Evolutionary conservation across 768 basidiomycete genomes (phyloP).

Genomic region (Leccinum broughii): DNA sequence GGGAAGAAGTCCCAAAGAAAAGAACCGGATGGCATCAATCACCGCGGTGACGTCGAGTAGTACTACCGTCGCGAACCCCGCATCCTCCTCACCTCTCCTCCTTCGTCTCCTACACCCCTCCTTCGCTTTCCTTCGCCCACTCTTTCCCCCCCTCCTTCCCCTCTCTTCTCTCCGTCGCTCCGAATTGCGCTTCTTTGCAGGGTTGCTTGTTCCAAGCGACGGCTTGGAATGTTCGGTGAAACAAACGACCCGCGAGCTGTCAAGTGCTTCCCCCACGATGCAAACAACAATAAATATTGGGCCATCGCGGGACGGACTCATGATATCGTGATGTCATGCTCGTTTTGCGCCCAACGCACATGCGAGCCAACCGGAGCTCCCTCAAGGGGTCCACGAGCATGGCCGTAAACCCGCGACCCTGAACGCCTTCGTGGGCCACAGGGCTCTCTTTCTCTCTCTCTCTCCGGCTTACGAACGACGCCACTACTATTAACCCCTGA

Average conservation of each 20-base stretch:
- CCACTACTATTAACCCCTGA: not conserved
- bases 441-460: not conserved
- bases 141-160: not conserved
- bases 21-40: not conserved
- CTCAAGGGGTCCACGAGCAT: not conserved
- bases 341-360: not conserved
- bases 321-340: not conserved
- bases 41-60: not conserved
- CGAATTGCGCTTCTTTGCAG: not conserved
- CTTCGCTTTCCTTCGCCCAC: not conserved
- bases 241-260: not conserved
- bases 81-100: not conserved
- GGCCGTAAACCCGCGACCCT: conserved; percentile 13
- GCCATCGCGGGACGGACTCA: not conserved
- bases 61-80: not conserved
- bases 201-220: not conserved
- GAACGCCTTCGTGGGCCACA: conserved; percentile 2
- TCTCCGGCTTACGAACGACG: not conserved
- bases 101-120: not conserved
- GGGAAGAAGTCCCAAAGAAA: not conserved
- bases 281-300: not conserved
- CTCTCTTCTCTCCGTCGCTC: not conserved
- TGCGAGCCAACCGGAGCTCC: not conserved
- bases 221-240: not conserved
- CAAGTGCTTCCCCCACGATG: not conserved